These are phyloP conservation scores for Mucor mucedo DNA, from an alignment of 371 early-diverging fungal species.

Conservation along the genomic window DNA sequence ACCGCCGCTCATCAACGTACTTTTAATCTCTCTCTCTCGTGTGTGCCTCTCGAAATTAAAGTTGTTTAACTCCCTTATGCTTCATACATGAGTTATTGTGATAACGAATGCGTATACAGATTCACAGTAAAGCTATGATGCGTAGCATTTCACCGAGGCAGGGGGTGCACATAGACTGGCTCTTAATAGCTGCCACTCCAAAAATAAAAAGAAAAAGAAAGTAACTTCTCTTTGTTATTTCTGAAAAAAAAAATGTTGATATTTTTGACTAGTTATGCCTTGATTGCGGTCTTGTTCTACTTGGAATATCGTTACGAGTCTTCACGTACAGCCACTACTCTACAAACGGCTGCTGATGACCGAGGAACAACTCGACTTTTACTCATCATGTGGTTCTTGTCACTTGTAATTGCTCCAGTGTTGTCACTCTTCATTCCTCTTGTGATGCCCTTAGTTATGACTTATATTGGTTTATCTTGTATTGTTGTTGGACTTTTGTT, in stretches of 20 bases:
- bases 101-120: too few relatives aligned
- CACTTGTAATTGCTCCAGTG: conserved; percentile 19
- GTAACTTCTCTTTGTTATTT: too few relatives aligned
- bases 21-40: too few relatives aligned
- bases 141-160: too few relatives aligned
- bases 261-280: conserved; percentile 16
- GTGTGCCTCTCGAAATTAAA: too few relatives aligned
- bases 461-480: conserved; percentile 35
- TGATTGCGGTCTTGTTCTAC: conserved; percentile 26
- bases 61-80: too few relatives aligned
- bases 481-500: conserved; percentile 32
- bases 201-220: too few relatives aligned
- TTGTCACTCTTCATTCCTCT: conserved; percentile 22
- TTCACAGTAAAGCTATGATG: too few relatives aligned
- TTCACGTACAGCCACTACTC: conserved; percentile 16
- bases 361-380: conserved; percentile 35
- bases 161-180: too few relatives aligned
- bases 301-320: conserved; percentile 39
- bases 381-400: conserved; percentile 20
- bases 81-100: too few relatives aligned
- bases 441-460: conserved; percentile 3
- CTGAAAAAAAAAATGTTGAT: neutral
- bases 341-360: conserved; percentile 43
- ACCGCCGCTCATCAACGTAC: too few relatives aligned
- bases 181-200: too few relatives aligned